These are phyloP conservation scores for Yamadazyma diospyri DNA, from an alignment of 1,139 yeast genomes.

Conservation along the genomic window DNA sequence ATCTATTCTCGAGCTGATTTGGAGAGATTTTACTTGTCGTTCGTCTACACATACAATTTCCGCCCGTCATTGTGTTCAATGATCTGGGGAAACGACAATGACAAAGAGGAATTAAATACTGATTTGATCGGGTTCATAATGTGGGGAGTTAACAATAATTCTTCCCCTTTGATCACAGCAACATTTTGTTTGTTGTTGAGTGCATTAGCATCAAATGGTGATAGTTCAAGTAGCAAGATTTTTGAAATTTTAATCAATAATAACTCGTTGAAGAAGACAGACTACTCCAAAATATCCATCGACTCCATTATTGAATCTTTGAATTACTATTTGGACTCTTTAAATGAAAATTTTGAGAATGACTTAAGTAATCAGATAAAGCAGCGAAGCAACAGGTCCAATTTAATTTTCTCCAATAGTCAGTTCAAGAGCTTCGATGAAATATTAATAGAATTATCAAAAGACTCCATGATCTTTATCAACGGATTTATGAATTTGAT, in stretches of 20 bases:
- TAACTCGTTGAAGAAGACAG: conserved; percentile 31
- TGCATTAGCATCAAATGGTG: conserved; percentile 64
- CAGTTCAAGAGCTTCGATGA: conserved; percentile 18
- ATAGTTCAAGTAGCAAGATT: conserved; percentile 31
- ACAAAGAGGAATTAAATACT: conserved; percentile 4
- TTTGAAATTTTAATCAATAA: conserved; percentile 42
- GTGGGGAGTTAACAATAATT: conserved; percentile 84
- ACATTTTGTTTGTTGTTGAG: conserved; percentile 78
- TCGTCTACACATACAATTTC: conserved; percentile 64
- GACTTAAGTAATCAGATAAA: conserved; percentile 31
- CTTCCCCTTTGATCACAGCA: conserved; percentile 77
- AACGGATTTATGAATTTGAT: conserved; percentile 61
- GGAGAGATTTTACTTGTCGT: conserved; percentile 79
- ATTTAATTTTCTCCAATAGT: conserved; percentile 27
- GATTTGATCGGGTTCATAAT: conserved; percentile 67
- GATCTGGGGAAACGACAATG: conserved; percentile 54
- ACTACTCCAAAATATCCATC: conserved; percentile 53
- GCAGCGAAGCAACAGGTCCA: conserved; percentile 35
- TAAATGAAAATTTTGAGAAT: conserved; percentile 41
- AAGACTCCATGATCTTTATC: conserved; percentile 74
- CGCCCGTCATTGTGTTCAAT: conserved; percentile 55
- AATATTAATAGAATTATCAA: conserved; percentile 58
- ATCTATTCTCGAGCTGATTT: conserved; percentile 74
- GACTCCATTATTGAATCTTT: conserved; percentile 55
- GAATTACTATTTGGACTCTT: conserved; percentile 51